Evolutionary conservation across 2,329 filamentous ascomycete genomes (phyloP), one percentile per base, ranked within the genome.

Genomic region (Tolypocladium guangdongense): DNA sequence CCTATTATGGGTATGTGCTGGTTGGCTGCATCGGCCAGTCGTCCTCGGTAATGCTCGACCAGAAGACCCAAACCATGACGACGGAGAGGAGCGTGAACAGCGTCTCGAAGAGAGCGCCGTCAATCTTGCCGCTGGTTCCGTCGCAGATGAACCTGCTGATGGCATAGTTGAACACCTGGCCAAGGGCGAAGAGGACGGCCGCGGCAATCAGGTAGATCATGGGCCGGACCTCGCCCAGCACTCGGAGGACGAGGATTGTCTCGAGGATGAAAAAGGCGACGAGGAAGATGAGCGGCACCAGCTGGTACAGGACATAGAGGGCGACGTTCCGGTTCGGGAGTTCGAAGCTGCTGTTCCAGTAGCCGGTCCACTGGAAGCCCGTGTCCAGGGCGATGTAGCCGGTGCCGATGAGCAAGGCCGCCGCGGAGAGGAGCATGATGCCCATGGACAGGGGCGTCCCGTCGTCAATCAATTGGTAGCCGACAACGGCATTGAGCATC

Each of bases 31-130:
- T 78, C 20, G 91, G 90, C 93, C 93, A 99, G 74, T 96, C 92
- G 64, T 99, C 93, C 72, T 99, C 93, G 18, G 93, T 99, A 63
- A 99, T 99, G 73, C 90, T 96, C 48, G 90, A 95, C 93, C 93
- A 99, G 77, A 99, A 99, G 54, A 88, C 71, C 91, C 93, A 99
- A 59, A 96, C 74, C 71, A 83, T 83, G 20, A 89, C 78, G 5
- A 99, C 90, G 0, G 91, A 79, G 14, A 92, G 73, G 1, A 96
- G 76, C 0, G 91, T 97, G 73, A 99, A 97, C 7, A 97, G 74
- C 0, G 91, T 95, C 69, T 96, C 82, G 69, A 99, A 99, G 1
- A 99, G 72, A 7, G 92, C 83, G 50, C 93, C 93, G 66, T 99
- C 92, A 65, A 99, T 95, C 68, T 88, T 90, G 59, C 90, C 90